Evolutionary conservation across 1,284 basidiomycete species (phyloP), one percentile per base, ranked within the genome.

Genomic region (Malassezia brasiliensis): DNA sequence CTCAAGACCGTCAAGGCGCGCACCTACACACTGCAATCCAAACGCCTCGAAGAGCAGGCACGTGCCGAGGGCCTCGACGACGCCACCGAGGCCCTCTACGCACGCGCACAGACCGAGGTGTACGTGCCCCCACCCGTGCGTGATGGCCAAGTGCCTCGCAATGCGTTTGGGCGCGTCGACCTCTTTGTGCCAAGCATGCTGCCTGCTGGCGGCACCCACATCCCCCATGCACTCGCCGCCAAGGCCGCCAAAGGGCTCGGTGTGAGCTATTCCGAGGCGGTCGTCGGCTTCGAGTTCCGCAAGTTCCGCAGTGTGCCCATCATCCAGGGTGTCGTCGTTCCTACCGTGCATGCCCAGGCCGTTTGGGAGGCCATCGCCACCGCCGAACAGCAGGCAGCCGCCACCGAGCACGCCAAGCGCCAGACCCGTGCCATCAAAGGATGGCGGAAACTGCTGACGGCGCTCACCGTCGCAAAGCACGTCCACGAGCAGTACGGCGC

Each of bases 151-250:
- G 83, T 98, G 36, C 90, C 90, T 5, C 91, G 87, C 76, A 99
- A 99, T 67, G 83, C 85, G 59, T 99, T 94, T 74, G 94, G 94
- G 19, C 96, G 96, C 74, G 87, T 99, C 61, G 93, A 99, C 77
- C 77, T 99, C 28, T 98, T 94, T 74, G 87, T 88, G 5, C 86
- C 89, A 22, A 85, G 86, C 1, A 98, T 99, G 93, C 80, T 98
- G 22, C 94, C 94, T 0, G 77, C 77, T 49, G 93, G 93, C 14
- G 89, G 83, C 3, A 85, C 80, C 1, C 88, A 96, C 77, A 78
- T 98, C 34, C 87, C 90, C 17, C 88, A 64, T 53, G 58, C 51
- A 3, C 64, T 66, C n/a, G 60, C 64, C 0, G 66, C 85, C 6
- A 96, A 94, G 77, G 82, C 94, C 56, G 91, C 90, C 2, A 85